Conservation (phyloP, 2,329 filamentous ascomycete genomes). For the Beauveria scarabaeidicola region DNA sequence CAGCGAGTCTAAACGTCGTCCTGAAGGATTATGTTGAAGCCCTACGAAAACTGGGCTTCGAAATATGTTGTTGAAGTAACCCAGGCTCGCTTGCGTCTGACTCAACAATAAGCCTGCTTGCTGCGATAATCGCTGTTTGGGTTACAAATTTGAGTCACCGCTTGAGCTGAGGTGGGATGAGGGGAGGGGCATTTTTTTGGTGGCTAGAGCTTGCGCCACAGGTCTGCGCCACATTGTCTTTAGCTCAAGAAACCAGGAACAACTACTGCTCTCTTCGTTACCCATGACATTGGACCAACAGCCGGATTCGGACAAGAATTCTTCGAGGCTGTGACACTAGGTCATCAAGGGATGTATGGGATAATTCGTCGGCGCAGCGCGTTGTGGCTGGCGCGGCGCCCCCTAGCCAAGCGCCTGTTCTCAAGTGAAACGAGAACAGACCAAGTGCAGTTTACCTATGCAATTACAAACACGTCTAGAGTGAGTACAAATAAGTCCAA, state of each 20-base stretch:
- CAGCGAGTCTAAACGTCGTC: constrained; percentile 42
- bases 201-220: constrained; percentile 12
- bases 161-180: constrained; percentile 9
- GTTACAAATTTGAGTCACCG: constrained; percentile 12
- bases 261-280: not conserved
- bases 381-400: not conserved
- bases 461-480: constrained; percentile 5
- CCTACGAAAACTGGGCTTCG: constrained; percentile 26
- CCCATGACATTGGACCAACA: not conserved
- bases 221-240: constrained; percentile 2
- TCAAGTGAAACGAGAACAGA: constrained; percentile 1
- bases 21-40: constrained; percentile 29
- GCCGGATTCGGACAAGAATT: not conserved
- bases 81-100: not conserved
- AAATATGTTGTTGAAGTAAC: not conserved
- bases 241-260: not conserved
- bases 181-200: constrained; percentile 12
- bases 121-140: constrained; percentile 5
- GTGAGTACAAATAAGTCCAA: not conserved
- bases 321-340: not conserved
- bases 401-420: not conserved
- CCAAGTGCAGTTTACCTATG: constrained; percentile 10
- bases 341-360: not conserved
- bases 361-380: not conserved
- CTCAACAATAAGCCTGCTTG: constrained; percentile 5